Conservation (phyloP, 345 rosid genomes). For the Eucalyptus coolabah region DNA sequence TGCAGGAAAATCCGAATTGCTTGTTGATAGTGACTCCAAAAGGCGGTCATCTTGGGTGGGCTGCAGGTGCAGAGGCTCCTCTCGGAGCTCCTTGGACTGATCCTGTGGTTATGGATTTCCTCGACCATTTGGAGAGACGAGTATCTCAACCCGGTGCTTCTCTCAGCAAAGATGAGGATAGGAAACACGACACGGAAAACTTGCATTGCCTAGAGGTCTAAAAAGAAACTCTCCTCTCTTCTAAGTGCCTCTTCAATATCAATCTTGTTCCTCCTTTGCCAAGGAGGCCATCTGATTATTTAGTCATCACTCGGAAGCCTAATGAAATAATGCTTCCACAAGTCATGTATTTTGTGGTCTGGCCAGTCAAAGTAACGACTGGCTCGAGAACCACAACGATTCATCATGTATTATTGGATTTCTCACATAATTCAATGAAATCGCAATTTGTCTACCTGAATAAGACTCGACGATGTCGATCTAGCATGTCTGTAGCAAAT, state of each 20-base stretch:
- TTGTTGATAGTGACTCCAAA: conserved; percentile 74
- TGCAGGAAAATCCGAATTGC: conserved; percentile 71
- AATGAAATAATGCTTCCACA: background rate
- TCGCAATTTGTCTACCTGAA: background rate
- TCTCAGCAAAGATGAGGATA: background rate
- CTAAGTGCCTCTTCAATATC: background rate
- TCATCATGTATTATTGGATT: background rate
- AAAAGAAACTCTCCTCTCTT: background rate
- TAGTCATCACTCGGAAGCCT: background rate
- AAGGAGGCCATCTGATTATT: background rate
- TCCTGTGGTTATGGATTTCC: conserved; percentile 66
- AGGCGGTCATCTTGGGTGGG: conserved; percentile 94
- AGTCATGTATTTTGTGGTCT: background rate
- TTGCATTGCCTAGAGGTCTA: conserved; percentile 18
- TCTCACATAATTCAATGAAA: background rate
- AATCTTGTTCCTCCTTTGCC: background rate
- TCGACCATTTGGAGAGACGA: conserved; percentile 46
- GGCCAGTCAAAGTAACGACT: background rate
- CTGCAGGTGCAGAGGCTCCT: conserved; percentile 70
- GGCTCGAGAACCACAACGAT: background rate
- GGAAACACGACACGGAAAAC: background rate
- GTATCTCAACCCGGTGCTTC: background rate
- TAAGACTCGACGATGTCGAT: background rate
- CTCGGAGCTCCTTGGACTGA: conserved; percentile 89
- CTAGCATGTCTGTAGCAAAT: background rate